Percentiles rank a stretch among this genome's conserved stretches.
Conservation (phyloP, 2,329 filamentous ascomycete genomes). For the Basipetospora chlamydospora region DNA sequence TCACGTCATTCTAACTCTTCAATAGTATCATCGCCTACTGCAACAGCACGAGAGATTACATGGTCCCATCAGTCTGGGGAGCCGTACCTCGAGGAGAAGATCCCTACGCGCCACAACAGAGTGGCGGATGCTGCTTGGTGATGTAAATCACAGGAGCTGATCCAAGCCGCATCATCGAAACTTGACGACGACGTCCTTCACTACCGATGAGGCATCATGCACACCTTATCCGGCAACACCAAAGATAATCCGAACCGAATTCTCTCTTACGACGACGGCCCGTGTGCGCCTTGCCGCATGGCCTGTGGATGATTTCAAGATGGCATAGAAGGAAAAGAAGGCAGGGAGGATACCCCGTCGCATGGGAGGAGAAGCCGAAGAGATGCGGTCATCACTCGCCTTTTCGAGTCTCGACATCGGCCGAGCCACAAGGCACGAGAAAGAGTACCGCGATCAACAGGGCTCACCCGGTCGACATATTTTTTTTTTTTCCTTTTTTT, state of each 20-base stretch:
- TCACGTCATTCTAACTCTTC: too few relatives aligned
- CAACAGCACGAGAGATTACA: slow-evolving; percentile 95
- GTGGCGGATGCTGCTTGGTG: slow-evolving; percentile 81
- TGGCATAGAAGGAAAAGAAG: too few relatives aligned
- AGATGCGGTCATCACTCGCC: too few relatives aligned
- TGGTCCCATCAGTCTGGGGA: slow-evolving; percentile 97
- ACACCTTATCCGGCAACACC: too few relatives aligned
- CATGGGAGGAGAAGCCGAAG: slow-evolving; percentile 1
- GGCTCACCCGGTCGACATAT: not conserved
- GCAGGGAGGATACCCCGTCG: not conserved
- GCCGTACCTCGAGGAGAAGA: slow-evolving; percentile 89
- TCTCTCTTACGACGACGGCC: too few relatives aligned
- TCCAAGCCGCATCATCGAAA: too few relatives aligned
- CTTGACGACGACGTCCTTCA: too few relatives aligned
- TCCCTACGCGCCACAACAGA: slow-evolving; percentile 94
- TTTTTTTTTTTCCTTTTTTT: slow-evolving; percentile 2
- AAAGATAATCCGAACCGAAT: too few relatives aligned
- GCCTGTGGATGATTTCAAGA: too few relatives aligned
- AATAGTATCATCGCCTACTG: slow-evolving; percentile 91
- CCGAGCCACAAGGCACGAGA: too few relatives aligned
- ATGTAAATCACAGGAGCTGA: slow-evolving; percentile 72
- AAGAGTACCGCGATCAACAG: not conserved
- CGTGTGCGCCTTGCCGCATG: slow-evolving; percentile 6
- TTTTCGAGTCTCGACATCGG: too few relatives aligned
- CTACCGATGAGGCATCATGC: too few relatives aligned